phyloP scores from a whole-genome alignment of 768 basidiomycete genomes.

The Chalciporus piperatus region DNA sequence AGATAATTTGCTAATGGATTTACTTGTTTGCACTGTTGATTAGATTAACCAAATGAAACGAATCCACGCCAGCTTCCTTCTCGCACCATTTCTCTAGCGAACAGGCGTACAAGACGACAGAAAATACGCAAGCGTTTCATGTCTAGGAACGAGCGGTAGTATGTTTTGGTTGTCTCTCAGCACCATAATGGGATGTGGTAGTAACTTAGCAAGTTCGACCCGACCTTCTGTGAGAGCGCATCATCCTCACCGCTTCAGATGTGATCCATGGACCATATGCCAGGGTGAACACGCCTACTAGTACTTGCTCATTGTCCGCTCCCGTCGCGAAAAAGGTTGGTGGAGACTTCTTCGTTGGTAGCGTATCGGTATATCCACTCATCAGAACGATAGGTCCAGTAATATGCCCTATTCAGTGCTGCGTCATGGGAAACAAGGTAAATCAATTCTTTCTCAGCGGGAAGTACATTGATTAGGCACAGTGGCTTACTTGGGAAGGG shows the following conservation, averaged over 20 bases:
- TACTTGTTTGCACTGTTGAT: background rate
- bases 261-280: too few relatives aligned
- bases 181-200: background rate
- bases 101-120: background rate
- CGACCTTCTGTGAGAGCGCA: too few relatives aligned
- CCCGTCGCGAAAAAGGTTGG: conserved; percentile 24
- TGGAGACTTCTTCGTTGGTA: conserved; percentile 28
- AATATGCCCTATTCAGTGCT: conserved; percentile 24
- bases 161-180: background rate
- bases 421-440: background rate
- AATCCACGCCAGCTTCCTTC: background rate
- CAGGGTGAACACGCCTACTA: too few relatives aligned
- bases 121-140: background rate
- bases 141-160: background rate
- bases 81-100: background rate
- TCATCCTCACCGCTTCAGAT: too few relatives aligned
- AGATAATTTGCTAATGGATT: conserved; percentile 22
- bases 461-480: background rate
- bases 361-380: conserved; percentile 33
- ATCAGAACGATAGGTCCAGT: conserved; percentile 6
- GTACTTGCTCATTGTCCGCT: conserved; percentile 9
- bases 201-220: background rate
- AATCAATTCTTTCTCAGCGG: conserved; percentile 4
- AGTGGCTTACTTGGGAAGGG: conserved; percentile 28
- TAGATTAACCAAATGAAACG: conserved; percentile 15